Evolutionary conservation across 345 rosid species (phyloP), one percentile per base, ranked within the genome.

Genomic region (Populus alba): DNA sequence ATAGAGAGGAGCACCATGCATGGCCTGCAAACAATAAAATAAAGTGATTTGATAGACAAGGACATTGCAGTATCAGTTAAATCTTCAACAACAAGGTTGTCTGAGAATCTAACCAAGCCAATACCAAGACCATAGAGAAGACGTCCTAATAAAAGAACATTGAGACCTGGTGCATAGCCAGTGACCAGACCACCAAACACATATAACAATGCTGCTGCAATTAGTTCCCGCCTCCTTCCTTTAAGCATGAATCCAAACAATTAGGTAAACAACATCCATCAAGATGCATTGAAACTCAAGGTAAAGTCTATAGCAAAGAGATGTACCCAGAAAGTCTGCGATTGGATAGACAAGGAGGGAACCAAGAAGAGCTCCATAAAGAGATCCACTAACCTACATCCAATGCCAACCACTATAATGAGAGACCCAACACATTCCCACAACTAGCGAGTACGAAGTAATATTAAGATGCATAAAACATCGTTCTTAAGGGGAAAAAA

Each of bases 1-100:
- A 82, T 93, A 95, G 35, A 93, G 94, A 61, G 99, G 99, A 86
- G 97, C 98, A 37, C 99, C 99, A 29, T 93, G 99, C 99, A 95
- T 95, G 66, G 98, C 98, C 99, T 95, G 87, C 38, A 83, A 71
- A 79, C 47, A 57, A 78, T 57, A 83, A 65, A 15, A 41, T 70
- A 18, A 67, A 20, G 59, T 20, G 33, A 38, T 47, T 5, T 51
- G 49, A 45, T 61, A 67, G 79, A 62, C 43, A 22, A 70, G 57
- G 43, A 33, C 67, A 70, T 33, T 37, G n/a, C 15, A 45, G 9
- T 72, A 53, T 33, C 77, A 59, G 41, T 18, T 7, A 53, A 68
- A 80, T 11, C 29, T 62, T 65, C 43, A 59, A 66, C 71, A 76
- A 62, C 71, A 70, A 23, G 3, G 13, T 15, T 45, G 73, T 49